Percentiles rank a stretch among this genome's conserved stretches.
Conservation (phyloP, 495 filamentous ascomycete genomes). For the Penicillium verhagenii region DNA sequence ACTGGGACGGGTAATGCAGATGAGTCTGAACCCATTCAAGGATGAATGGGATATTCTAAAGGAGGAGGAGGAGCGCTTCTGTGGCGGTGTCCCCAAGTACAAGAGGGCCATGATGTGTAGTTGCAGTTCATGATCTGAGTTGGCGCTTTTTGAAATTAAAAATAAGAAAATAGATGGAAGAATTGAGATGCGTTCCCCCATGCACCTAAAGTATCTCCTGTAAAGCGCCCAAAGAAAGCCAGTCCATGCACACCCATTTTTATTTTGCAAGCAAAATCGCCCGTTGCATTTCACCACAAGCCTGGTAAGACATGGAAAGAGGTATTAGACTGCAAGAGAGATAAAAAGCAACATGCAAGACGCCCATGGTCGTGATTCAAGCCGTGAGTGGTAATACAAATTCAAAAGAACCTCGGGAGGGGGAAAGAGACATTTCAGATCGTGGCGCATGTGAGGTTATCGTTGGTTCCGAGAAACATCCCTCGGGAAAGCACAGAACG, state of each 20-base stretch:
- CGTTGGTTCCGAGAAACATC: conserved; percentile 10
- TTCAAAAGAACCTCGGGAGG: conserved; percentile 18
- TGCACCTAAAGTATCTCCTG: conserved; percentile 24
- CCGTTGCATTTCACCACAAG: conserved; percentile 19
- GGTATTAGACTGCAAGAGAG: not conserved
- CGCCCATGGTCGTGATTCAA: conserved; percentile 31
- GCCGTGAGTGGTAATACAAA: conserved; percentile 28
- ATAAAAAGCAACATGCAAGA: conserved; percentile 14
- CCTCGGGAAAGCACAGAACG: conserved; percentile 10
- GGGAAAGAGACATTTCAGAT: conserved; percentile 27
- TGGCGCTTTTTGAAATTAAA: not conserved
- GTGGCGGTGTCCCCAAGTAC: conserved; percentile 77
- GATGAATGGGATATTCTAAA: conserved; percentile 70
- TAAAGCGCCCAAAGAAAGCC: conserved; percentile 18
- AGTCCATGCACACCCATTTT: conserved; percentile 22
- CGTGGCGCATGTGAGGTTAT: conserved; percentile 22
- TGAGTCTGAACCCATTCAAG: conserved; percentile 79
- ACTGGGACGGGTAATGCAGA: conserved; percentile 68
- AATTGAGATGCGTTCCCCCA: conserved; percentile 22
- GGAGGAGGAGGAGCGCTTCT: conserved; percentile 79
- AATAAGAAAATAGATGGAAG: not conserved
- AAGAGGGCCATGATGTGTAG: conserved; percentile 87
- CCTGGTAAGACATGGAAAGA: conserved; percentile 18
- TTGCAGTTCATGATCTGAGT: conserved; percentile 55
- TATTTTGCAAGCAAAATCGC: conserved; percentile 31